Percentiles rank a stretch among this genome's conserved stretches.
These are phyloP conservation scores for Magnolia changhungtana DNA, from an alignment of 164 flowering plant species.

Conservation along the genomic window DNA sequence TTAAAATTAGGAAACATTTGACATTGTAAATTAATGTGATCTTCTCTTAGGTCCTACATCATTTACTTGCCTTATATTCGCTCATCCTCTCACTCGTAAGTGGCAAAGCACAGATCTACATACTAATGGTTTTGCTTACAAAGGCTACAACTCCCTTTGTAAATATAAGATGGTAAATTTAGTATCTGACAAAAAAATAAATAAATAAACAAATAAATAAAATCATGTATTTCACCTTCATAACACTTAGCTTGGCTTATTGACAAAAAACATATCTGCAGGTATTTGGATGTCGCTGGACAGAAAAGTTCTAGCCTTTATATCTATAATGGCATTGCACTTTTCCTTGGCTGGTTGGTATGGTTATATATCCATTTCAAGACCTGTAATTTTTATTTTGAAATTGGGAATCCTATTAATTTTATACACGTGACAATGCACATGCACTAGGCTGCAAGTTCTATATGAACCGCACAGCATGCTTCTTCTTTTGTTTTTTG, in stretches of 20 bases:
- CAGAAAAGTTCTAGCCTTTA: conserved; percentile 60
- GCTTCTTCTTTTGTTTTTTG: too few relatives aligned
- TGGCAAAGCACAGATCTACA: conserved; percentile 65
- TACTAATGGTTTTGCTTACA: conserved; percentile 68
- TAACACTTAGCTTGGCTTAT: not conserved
- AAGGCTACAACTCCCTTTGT: conserved; percentile 82
- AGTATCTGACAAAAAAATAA: not conserved
- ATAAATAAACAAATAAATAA: too few relatives aligned
- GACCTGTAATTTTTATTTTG: too few relatives aligned
- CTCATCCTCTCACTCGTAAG: conserved; percentile 53
- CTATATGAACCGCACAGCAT: too few relatives aligned
- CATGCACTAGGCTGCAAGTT: too few relatives aligned
- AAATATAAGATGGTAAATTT: conserved; percentile 68
- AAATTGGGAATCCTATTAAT: too few relatives aligned
- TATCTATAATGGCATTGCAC: conserved; percentile 53
- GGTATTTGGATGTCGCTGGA: conserved; percentile 73
- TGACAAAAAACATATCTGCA: conserved; percentile 18
- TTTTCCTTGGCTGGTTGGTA: conserved; percentile 64
- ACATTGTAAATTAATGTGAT: not conserved
- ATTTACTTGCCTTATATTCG: conserved; percentile 61
- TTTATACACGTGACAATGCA: too few relatives aligned
- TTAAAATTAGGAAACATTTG: not conserved
- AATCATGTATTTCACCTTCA: not conserved
- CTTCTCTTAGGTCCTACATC: conserved; percentile 58
- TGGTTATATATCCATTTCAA: not conserved